Conservation (phyloP, 129 eudicot genomes). For the Lactuca sativa region DNA sequence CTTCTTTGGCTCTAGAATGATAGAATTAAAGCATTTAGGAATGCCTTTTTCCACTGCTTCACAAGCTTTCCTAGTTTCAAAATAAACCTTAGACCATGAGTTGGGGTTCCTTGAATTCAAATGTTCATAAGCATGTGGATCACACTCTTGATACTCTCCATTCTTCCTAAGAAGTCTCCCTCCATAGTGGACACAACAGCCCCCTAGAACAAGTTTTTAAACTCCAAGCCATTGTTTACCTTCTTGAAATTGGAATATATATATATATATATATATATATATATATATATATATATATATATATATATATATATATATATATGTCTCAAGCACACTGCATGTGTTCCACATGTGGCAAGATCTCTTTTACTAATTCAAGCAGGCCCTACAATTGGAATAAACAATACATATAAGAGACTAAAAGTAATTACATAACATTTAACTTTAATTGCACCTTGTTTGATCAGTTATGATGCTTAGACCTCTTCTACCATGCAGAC, state of each 20-base stretch:
- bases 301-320: no score
- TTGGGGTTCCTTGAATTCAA: neutral
- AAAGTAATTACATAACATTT: no score
- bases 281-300: no score
- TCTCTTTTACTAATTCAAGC: neutral
- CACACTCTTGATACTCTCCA: neutral
- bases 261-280: no score
- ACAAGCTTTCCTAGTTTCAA: neutral
- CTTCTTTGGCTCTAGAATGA: neutral
- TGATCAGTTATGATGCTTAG: no score
- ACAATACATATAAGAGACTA: no score
- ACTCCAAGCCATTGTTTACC: neutral
- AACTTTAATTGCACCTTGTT: no score
- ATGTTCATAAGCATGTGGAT: neutral
- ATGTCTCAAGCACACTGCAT: neutral
- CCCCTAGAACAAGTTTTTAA: neutral
- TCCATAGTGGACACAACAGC: neutral
- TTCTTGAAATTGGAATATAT: constrained; percentile 18
- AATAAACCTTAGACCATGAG: constrained; percentile 3
- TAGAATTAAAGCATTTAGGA: constrained; percentile 3
- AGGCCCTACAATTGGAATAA: neutral
- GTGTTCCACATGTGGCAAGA: neutral
- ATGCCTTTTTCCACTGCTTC: constrained; percentile 12
- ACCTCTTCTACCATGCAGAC: no score
- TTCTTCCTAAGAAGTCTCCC: neutral